Conservation (phyloP, 2,329 filamentous ascomycete species). For the Ophiostoma himal-ulmi region DNA sequence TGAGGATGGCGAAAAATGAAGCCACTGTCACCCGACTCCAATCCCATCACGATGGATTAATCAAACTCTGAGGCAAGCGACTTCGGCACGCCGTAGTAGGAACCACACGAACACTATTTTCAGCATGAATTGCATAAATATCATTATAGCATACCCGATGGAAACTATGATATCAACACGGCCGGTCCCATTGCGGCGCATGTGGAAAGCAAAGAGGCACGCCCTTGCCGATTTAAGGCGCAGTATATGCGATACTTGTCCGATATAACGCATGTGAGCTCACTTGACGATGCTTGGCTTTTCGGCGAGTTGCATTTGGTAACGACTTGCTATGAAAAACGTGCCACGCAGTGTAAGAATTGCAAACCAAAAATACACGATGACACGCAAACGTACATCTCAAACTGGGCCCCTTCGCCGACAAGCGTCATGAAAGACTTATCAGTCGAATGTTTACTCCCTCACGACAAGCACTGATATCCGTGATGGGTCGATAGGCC, state of each 20-base stretch:
- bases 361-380: not conserved
- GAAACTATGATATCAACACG: not conserved
- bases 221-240: not conserved
- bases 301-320: not conserved
- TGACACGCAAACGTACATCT: not conserved
- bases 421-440: not conserved
- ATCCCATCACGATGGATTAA: constrained; percentile 2
- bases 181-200: not conserved
- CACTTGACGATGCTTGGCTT: not conserved
- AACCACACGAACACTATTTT: not conserved
- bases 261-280: not conserved
- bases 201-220: not conserved
- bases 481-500: not conserved
- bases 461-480: not conserved
- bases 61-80: not conserved
- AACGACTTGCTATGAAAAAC: not conserved
- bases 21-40: not conserved
- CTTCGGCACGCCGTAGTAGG: not conserved
- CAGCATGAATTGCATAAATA: not conserved
- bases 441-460: not conserved
- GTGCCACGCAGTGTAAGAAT: not conserved
- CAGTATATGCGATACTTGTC: constrained; percentile 1
- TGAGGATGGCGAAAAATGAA: not conserved
- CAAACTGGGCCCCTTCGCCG: not conserved
- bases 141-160: not conserved